Conservation (phyloP, 108 stramenopile genomes). For the Thalassiosira profunda region DNA sequence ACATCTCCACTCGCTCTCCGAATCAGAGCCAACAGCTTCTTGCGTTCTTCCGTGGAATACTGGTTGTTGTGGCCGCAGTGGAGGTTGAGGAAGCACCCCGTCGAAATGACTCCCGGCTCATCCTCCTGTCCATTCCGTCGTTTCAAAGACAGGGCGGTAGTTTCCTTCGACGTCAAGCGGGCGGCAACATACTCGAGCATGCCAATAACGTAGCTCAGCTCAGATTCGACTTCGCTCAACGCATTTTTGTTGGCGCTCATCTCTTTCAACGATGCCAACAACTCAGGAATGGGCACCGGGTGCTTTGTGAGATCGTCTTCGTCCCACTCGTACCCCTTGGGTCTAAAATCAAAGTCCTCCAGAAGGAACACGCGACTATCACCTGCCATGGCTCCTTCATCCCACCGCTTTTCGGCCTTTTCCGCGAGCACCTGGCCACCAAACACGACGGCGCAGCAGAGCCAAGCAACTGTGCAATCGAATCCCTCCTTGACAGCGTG, state of each 20-base stretch:
- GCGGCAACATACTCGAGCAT: conserved; percentile 71
- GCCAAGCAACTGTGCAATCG: conserved; percentile 81
- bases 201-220: conserved; percentile 65
- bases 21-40: conserved; percentile 47
- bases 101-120: conserved; percentile 30
- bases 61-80: conserved; percentile 92
- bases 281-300: conserved; percentile 84
- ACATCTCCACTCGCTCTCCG: conserved; percentile 25
- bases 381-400: not conserved
- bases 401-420: conserved; percentile 60
- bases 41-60: conserved; percentile 70
- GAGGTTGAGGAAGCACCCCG: conserved; percentile 80
- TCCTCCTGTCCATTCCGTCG: conserved; percentile 16
- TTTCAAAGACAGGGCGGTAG: conserved; percentile 30
- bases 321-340: conserved; percentile 50
- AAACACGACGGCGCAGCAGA: conserved; percentile 64
- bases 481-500: conserved; percentile 75
- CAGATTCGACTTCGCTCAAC: conserved; percentile 52
- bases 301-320: conserved; percentile 57
- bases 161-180: conserved; percentile 58
- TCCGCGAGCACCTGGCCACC: conserved; percentile 68
- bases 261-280: conserved; percentile 56
- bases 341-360: conserved; percentile 77
- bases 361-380: conserved; percentile 18
- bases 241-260: conserved; percentile 27